phyloP scores from a whole-genome alignment of 768 basidiomycete species.

The Lentinula lateritia region DNA sequence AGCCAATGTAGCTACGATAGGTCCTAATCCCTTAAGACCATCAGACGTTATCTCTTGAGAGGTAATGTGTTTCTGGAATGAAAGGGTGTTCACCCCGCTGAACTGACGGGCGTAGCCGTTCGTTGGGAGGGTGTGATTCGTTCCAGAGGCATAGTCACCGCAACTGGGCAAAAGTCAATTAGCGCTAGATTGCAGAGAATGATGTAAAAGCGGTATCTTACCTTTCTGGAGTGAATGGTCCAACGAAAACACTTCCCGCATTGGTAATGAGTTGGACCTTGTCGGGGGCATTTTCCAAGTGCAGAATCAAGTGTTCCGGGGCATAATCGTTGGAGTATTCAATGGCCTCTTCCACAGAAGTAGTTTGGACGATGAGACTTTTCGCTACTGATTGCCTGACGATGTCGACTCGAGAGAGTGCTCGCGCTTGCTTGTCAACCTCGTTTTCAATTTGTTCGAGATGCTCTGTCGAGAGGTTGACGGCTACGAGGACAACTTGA shows the following conservation, averaged over 20 bases:
- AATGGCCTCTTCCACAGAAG: conserved; percentile 69
- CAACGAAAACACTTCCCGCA: conserved; percentile 96
- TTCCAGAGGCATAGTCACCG: conserved; percentile 98
- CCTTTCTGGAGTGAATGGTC: conserved; percentile 94
- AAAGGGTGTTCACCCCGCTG: conserved; percentile 94
- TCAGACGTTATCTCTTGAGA: conserved; percentile 84
- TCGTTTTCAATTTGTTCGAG: conserved; percentile 77
- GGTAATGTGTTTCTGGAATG: conserved; percentile 99
- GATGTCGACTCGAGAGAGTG: conserved; percentile 85
- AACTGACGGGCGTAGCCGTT: conserved; percentile 97
- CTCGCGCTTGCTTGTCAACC: conserved; percentile 82
- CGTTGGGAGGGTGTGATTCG: conserved; percentile 96
- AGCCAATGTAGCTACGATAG: conserved; percentile 82
- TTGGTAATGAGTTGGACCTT: conserved; percentile 72
- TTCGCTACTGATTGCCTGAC: conserved; percentile 84
- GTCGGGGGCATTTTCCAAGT: conserved; percentile 67
- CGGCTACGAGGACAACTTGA: conserved; percentile 89
- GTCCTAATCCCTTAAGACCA: conserved; percentile 77
- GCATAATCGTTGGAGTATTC: conserved; percentile 96
- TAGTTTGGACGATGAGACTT: conserved; percentile 80
- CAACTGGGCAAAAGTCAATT: conserved; percentile 48
- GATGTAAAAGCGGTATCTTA: conserved; percentile 25
- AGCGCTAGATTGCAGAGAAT: background rate
- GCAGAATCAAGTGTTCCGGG: conserved; percentile 94
- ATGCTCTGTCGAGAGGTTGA: conserved; percentile 56